Base-by-base conservation (phyloP, 805 yeast species). In the Spathaspora sp. region DNA sequence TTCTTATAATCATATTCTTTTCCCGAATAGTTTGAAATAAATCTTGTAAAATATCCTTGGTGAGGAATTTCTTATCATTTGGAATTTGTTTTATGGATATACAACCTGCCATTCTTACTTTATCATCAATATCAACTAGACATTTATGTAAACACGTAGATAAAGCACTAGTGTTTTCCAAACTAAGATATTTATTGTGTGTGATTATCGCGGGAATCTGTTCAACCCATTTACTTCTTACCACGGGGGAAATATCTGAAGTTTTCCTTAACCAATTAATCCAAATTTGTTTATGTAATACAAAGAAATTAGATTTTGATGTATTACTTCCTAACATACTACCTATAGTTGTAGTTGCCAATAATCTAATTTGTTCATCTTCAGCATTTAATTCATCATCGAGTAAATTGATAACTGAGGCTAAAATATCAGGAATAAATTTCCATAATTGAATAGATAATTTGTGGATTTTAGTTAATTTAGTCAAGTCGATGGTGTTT, bases 371-470 rank as follows among this genome's bases (percentile, higher is more conserved):
- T 14, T 73, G 65, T 29, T 80, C 82, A 56, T 83, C 80, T 42
- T 86, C 88, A 0, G 96, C 89, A 52, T 82, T 82, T 42, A 91
- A 69, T 57, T 91, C 96, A 59, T 88, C 90, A 57, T 88, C 89
- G 3, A 91, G 71, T 48, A 89, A 78, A 0, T 96, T 94, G 76
- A 88, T 81, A 0, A 87, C 86, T 1, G 94, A 81, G 3, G 80
- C 76, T 10, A 89, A 72, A 18, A 88, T 69, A 46, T 87, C 94
- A 0, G 97, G 97, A 0, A 83, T 84, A 48, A 80, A 76, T 57
- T 75, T 80, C 97, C 97, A 92, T 2, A 91, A 70, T 53, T 85
- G 85, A 1, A 84, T 68, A 0, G 85, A 70, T 32, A 89, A 68
- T 11, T 66, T 75, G 60, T 90, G 96, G 3, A 88, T 72, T 60